These are phyloP conservation scores for Aspergillus incahuasiensis DNA, from an alignment of 495 filamentous ascomycete species.

Conservation along the genomic window DNA sequence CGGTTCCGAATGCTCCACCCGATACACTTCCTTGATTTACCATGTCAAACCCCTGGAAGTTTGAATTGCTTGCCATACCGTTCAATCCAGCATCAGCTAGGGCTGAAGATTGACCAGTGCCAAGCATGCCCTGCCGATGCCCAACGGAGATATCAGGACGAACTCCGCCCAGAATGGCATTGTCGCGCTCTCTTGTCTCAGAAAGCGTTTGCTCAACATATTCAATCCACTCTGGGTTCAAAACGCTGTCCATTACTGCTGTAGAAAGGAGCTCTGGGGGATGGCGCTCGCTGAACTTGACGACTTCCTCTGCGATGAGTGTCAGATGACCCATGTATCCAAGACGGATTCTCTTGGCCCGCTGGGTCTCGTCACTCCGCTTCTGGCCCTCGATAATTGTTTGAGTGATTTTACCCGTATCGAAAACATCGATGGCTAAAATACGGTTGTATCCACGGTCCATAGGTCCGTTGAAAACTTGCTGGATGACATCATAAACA, in stretches of 20 bases:
- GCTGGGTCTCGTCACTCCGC: constrained; percentile 78
- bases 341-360: constrained; percentile 77
- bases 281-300: constrained; percentile 95
- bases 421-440: constrained; percentile 90
- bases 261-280: constrained; percentile 82
- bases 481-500: constrained; percentile 97
- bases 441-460: constrained; percentile 89
- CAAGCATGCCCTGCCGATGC: constrained; percentile 60
- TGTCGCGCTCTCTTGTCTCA: constrained; percentile 92
- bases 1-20: constrained; percentile 58
- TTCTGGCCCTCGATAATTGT: constrained; percentile 87
- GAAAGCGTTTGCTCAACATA: constrained; percentile 94
- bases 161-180: constrained; percentile 96
- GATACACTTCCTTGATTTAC: constrained; percentile 60
- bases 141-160: constrained; percentile 79
- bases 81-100: constrained; percentile 73
- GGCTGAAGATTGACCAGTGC: constrained; percentile 57
- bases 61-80: constrained; percentile 46
- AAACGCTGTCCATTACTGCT: constrained; percentile 79
- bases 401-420: constrained; percentile 82
- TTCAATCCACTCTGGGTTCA: constrained; percentile 82
- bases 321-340: constrained; percentile 99
- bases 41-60: constrained; percentile 74
- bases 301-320: constrained; percentile 95
- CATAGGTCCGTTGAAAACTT: constrained; percentile 99